These are phyloP conservation scores for Myotisia sp. DNA, from an alignment of 2,329 filamentous ascomycete species.

Conservation along the genomic window DNA sequence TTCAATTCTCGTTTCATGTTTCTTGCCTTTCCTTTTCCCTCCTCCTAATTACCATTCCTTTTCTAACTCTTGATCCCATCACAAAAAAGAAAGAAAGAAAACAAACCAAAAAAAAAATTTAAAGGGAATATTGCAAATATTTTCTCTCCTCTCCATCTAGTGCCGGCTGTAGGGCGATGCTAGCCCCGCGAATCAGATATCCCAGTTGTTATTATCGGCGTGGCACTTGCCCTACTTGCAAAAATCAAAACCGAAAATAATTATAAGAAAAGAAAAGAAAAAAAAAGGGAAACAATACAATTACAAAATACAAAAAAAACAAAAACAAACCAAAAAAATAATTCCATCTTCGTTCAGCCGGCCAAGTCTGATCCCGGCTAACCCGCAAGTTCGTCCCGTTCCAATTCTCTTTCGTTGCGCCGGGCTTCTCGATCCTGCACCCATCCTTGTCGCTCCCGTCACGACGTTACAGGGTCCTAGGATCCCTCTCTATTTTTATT, in stretches of 20 bases:
- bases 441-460: conserved; percentile 4
- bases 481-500: conserved; percentile 2
- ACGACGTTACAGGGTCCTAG: conserved; percentile 3
- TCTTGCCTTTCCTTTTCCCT: too few species aligned
- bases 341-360: conserved; percentile 3
- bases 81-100: too few species aligned
- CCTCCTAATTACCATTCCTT: too few species aligned
- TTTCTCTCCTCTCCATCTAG: too few species aligned
- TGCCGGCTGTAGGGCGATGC: conserved; percentile 7
- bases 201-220: conserved; percentile 7
- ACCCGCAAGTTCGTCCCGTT: conserved; percentile 9
- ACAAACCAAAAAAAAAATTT: too few species aligned
- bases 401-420: conserved; percentile 1
- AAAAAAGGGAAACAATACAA: too few species aligned
- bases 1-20: too few species aligned
- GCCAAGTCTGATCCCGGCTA: conserved; percentile 9
- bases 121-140: too few species aligned
- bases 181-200: conserved; percentile 8
- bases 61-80: too few species aligned
- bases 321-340: too few species aligned
- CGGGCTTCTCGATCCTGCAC: conserved; percentile 5
- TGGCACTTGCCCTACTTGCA: conserved; percentile 5
- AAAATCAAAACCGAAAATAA: conserved; percentile 2
- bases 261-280: conserved; percentile 2
- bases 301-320: too few species aligned